A percentile compares a stretch with the other conserved stretches of the same genome.
phyloP scores from a whole-genome alignment of 352 stramenopile genomes.

The Pythium grandisporangium region DNA sequence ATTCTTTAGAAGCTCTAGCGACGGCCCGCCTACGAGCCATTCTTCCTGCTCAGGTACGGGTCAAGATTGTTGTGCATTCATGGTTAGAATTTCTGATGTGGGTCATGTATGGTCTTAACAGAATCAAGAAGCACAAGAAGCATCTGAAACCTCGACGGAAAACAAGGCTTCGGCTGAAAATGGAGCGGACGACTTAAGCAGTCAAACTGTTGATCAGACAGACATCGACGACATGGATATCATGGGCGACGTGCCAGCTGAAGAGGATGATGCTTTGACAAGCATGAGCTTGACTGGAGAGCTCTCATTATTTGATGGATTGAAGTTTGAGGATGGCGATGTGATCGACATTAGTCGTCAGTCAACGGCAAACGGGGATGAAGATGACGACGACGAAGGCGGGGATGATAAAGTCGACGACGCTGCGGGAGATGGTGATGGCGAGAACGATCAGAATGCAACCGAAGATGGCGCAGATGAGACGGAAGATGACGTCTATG shows the following conservation, averaged over 20 bases:
- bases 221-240: conserved; percentile 5
- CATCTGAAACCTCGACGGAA: conserved; percentile 5
- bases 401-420: conserved; percentile 6
- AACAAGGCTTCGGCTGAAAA: conserved; percentile 11
- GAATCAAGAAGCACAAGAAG: background rate
- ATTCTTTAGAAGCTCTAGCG: conserved; percentile 12
- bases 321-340: conserved; percentile 81
- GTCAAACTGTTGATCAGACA: too few relatives aligned
- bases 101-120: background rate
- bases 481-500: conserved; percentile 15
- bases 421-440: conserved; percentile 25
- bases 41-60: conserved; percentile 4
- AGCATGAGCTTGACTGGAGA: conserved; percentile 73
- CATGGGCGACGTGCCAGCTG: background rate
- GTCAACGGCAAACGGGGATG: conserved; percentile 13
- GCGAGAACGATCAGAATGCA: conserved; percentile 13
- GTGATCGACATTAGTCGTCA: conserved; percentile 70
- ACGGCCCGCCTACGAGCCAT: conserved; percentile 10
- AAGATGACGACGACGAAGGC: conserved; percentile 19
- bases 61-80: too few relatives aligned
- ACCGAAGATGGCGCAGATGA: conserved; percentile 23
- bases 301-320: conserved; percentile 75
- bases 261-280: conserved; percentile 58
- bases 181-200: conserved; percentile 3
- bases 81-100: too few relatives aligned